These are phyloP conservation scores for Fusarium citri DNA, from an alignment of 2,329 filamentous ascomycete genomes.

Conservation along the genomic window DNA sequence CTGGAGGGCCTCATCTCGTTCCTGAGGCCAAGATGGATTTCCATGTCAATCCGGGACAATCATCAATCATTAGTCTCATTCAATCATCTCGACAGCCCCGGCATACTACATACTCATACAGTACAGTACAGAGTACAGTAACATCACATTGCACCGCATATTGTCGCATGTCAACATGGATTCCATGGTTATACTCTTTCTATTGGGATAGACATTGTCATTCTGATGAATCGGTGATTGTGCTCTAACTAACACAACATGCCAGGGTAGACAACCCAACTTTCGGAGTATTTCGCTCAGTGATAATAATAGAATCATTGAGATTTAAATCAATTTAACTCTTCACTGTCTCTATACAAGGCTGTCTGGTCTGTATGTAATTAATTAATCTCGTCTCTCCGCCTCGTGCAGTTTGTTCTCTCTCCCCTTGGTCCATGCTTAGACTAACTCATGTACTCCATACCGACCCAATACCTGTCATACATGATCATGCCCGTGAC, in stretches of 20 bases:
- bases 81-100: conserved; percentile 18
- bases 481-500: conserved; percentile 9
- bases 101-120: conserved; percentile 1
- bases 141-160: conserved; percentile 3
- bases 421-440: conserved; percentile 20
- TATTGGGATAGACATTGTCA: conserved; percentile 6
- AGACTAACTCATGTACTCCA: conserved; percentile 16
- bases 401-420: conserved; percentile 2
- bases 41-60: conserved; percentile 13
- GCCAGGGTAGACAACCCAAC: conserved; percentile 32
- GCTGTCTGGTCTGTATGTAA: conserved; percentile 1
- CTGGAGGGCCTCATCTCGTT: conserved; percentile 14
- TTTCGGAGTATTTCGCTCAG: conserved; percentile 37
- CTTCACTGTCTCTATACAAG: not conserved
- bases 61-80: conserved; percentile 8
- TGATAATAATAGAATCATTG: not conserved
- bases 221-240: conserved; percentile 32
- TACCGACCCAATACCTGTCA: not conserved
- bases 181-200: conserved; percentile 1
- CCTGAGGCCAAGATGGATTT: conserved; percentile 28
- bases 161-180: conserved; percentile 16
- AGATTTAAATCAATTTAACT: not conserved
- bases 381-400: conserved; percentile 21
- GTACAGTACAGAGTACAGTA: not conserved
- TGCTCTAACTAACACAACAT: not conserved